A percentile compares a stretch with the other conserved stretches of the same genome.
These are phyloP conservation scores for Saccharomyces hybrid DNA, from an alignment of 1,139 yeast genomes.

Conservation along the genomic window DNA sequence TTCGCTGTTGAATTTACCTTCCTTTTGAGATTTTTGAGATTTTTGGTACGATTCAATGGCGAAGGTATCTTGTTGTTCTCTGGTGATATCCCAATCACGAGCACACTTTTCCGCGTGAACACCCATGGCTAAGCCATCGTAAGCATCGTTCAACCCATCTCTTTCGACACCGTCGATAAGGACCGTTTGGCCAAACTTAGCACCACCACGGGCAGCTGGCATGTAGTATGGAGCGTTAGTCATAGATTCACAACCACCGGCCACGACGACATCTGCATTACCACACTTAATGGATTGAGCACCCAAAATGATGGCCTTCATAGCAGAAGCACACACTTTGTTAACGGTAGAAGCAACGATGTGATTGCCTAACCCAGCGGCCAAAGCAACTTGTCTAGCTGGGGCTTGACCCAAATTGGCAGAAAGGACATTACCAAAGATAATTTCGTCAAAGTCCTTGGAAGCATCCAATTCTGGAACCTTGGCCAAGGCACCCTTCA, in stretches of 20 bases:
- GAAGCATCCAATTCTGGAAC: conserved; percentile 72
- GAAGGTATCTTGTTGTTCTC: conserved; percentile 67
- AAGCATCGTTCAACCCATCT: conserved; percentile 90
- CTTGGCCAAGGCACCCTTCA: conserved; percentile 75
- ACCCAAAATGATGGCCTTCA: conserved; percentile 84
- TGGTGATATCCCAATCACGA: conserved; percentile 50
- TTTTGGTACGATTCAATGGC: conserved; percentile 65
- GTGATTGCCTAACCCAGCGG: conserved; percentile 73
- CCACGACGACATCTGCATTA: conserved; percentile 83
- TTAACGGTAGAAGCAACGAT: conserved; percentile 85
- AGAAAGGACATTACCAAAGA: conserved; percentile 87
- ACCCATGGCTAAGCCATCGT: conserved; percentile 86
- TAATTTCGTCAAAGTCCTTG: conserved; percentile 74
- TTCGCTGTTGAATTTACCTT: conserved; percentile 74
- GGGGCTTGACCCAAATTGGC: conserved; percentile 97
- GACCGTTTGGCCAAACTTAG: conserved; percentile 75
- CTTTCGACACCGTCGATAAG: conserved; percentile 82
- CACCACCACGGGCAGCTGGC: conserved; percentile 79
- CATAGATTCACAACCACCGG: conserved; percentile 98
- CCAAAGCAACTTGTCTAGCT: conserved; percentile 93
- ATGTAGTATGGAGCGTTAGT: conserved; percentile 90
- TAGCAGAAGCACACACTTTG: conserved; percentile 96
- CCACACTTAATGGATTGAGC: conserved; percentile 89
- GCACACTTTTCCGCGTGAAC: conserved; percentile 96
- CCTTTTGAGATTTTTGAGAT: conserved; percentile 71